Base-by-base conservation (phyloP, 1,284 basidiomycete species). In the Inonotus obliquus region DNA sequence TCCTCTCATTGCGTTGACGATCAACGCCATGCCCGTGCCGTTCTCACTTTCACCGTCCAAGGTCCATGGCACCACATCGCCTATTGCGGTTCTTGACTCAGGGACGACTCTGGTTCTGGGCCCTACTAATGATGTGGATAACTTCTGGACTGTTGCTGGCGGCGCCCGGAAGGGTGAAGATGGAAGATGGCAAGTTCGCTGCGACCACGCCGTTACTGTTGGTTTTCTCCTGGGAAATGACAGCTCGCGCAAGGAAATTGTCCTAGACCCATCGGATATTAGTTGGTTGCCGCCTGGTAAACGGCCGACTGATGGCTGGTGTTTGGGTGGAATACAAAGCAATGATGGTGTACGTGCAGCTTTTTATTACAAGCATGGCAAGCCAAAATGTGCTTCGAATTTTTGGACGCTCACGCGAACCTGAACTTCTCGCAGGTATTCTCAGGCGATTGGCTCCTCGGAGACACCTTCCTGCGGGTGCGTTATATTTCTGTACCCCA, bases 381-480 rank as follows among this genome's bases (percentile, higher is more conserved):
- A 44, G 54, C 32, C 14, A 11, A 10, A 27, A 7, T n/a, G 56
- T 35, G 44, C 52, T 60, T 59, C 56, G 52, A 54, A 41, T 27
- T 59, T 58, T 45, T 29, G 7, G 23, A 21, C 25, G 25, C 61
- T 59, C 32, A 47, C 49, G 38, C 56, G 51, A 54, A 13, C 38
- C 48, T 38, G 35, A 27, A 48, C 54, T 41, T 63, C 44, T 1
- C 37, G 17, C 64, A 85, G 79, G 79, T 86, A 41, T 78, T 77
- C 65, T 80, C 81, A n/a, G 82, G 81, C 3, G 84, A 86, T 69
- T 86, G 84, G 84, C 74, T 86, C 17, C 74, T 85, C 21, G 83
- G 83, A 14, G 82, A 82, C 63, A 75, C 77, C 19, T 86, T 84
- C 65, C 73, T 86, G 60, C 76, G 83, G 66, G 82, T 81, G 64